phyloP scores from a whole-genome alignment of 2,329 filamentous ascomycete species.

The Fusarium falciforme region DNA sequence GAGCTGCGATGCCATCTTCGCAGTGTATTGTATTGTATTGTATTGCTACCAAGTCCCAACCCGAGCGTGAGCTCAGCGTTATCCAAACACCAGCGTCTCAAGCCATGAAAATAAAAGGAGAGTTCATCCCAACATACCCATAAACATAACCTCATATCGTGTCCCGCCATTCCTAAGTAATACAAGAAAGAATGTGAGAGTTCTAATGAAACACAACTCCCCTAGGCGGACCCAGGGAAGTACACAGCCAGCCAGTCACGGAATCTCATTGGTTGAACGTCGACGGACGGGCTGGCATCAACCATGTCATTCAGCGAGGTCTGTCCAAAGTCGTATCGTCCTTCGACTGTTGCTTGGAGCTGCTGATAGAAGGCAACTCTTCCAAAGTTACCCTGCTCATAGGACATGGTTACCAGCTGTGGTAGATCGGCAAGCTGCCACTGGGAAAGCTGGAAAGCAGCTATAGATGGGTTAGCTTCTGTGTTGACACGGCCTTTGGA shows the following conservation, averaged over 20 bases:
- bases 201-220: background rate
- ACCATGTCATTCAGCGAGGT: conserved; percentile 69
- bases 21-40: background rate
- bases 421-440: conserved; percentile 56
- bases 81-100: conserved; percentile 1
- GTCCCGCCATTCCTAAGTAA: background rate
- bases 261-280: conserved; percentile 63
- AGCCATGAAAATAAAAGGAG: conserved; percentile 1
- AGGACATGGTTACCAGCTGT: conserved; percentile 55
- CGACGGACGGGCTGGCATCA: conserved; percentile 49
- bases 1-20: conserved; percentile 9
- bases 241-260: conserved; percentile 61
- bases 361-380: conserved; percentile 68
- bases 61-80: background rate
- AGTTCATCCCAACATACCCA: background rate
- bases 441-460: conserved; percentile 52
- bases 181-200: background rate
- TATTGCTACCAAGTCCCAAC: conserved; percentile 6
- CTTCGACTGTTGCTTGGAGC: conserved; percentile 75
- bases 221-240: background rate
- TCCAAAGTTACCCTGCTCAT: conserved; percentile 59
- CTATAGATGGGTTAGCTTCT: conserved; percentile 46
- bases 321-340: conserved; percentile 72
- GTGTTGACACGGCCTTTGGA: background rate
- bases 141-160: background rate